Base-by-base conservation (phyloP, 2,329 filamentous ascomycete genomes). In the Colletotrichum sp. region DNA sequence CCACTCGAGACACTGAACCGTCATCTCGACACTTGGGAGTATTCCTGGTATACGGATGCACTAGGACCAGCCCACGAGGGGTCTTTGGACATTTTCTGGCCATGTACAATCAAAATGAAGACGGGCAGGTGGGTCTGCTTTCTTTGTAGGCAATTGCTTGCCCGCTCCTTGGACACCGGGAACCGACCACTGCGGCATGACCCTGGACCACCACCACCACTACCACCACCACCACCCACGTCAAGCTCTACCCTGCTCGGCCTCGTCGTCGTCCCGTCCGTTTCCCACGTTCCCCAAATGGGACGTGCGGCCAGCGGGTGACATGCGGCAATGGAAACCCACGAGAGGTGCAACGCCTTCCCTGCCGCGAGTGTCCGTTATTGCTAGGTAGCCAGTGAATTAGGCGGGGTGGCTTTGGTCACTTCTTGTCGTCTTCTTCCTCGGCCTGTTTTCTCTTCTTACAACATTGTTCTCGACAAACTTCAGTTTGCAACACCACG, bases 21-120 rank as follows among this genome's bases (percentile, higher is more conserved):
- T 77, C 36, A 75, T 72, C 63, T 75, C 57, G 30, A 75, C 43
- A 60, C 65, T 65, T 76, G 74, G 74, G 48, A 57, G 32, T 36
- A 26, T 34, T 32, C 66, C 61, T 63, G 59, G 59, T 63, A 30
- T 63, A 34, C 52, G 48, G 71, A 67, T 66, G 61, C 66, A 65
- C 60, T 57, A 71, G 63, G 63, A 65, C 60, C 43, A 64, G 55
- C 67, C 67, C 60, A 68, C 68, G 32, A 77, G 68, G 39, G 52
- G 64, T 71, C 52, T 73, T 28, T 65, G 65, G 52, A 75, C 69
- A 21, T 55, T 26, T 43, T 68, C 18, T 55, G 73, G 24, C 39
- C 69, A 57, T 59, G 69, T 72, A 68, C 55, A 67, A 65, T 57
- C 57, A 64, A 36, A 32, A 68, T 36, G 59, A 68, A 59, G 36